Evolutionary conservation across 257 asterid species (phyloP).

Genomic region (Solanum gracilifrons): DNA sequence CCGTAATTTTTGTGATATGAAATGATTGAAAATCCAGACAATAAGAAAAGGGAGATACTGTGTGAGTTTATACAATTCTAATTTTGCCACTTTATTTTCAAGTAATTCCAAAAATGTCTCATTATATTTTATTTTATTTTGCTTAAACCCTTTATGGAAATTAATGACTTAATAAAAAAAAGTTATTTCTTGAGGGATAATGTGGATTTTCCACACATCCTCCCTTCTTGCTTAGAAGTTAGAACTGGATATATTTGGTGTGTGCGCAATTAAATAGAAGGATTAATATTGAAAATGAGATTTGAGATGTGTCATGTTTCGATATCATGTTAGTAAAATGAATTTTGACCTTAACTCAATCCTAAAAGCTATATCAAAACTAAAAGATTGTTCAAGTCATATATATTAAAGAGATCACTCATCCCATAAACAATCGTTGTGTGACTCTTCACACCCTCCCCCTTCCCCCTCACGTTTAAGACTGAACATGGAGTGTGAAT

Average conservation of each 20-base stretch:
- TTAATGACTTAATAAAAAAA: not conserved
- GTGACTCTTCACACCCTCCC: no score
- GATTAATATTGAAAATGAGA: no score
- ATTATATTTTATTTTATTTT: not conserved
- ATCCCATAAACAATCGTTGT: not conserved
- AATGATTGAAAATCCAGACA: not conserved
- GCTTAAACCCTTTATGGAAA: not conserved
- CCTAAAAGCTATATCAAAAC: fast-evolving
- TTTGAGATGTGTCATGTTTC: no score
- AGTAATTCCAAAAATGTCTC: not conserved
- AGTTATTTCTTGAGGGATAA: not conserved
- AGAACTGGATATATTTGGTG: no score
- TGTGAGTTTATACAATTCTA: not conserved
- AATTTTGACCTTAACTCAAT: no score
- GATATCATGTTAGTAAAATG: no score
- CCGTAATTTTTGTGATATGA: not conserved
- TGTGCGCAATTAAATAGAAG: no score
- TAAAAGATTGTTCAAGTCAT: not conserved
- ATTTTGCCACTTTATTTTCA: not conserved
- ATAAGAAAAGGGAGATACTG: not conserved
- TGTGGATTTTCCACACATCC: not conserved
- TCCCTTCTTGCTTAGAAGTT: no score
- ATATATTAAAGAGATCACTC: not conserved
- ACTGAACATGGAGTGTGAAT: no score
- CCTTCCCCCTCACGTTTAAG: not conserved